Base-by-base conservation (phyloP, 495 filamentous ascomycete species). In the Xylaria nigripes region DNA sequence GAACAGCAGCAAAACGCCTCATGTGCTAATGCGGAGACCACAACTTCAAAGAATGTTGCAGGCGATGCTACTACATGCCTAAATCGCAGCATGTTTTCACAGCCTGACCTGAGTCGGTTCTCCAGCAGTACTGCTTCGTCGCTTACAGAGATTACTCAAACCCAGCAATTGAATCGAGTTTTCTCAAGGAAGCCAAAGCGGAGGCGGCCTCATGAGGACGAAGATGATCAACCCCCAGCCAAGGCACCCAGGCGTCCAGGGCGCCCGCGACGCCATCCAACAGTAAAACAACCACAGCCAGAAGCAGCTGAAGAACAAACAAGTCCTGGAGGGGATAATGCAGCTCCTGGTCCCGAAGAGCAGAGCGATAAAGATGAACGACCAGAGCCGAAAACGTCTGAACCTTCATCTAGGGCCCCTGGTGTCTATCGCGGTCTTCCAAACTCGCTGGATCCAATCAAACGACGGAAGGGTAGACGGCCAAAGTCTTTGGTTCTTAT, bases 401-500 rank as follows among this genome's bases (percentile, higher is more conserved):
- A 30, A 36, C 27, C 18, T n/a, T 12, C 13, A 19, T 32, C 53
- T 12, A 56, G 61, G 19, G 27, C 50, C 29, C 55, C 64, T 38
- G 64, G 64, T 10, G 59, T 67, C 32, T 61, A 67, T 44, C 61
- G 59, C 36, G 64, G 61, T 19, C 45, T 46, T 19, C 50, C 61
- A 46, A 64, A 66, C 44, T 56, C 50, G n/a, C 19, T 66, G 13
- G 59, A 64, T 45, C 59, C 59, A 2, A 48, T 50, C 13, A 50
- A 23, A 4, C 68, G 65, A 48, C 58, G 61, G n/a, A 72, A 67
- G 32, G 60, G 68, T 1, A 57, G 65, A 27, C 59, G 50, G 22
- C 64, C 40, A 29, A 63, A 61, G 43, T 70, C 71, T n/a, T 29
- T 68, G 1, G 69, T 74, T 16, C 50, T 72, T 2, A 62, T 66